Evolutionary conservation across 2,329 filamentous ascomycete species (phyloP), one percentile per base, ranked within the genome.

Genomic region (Trichoderma sp.): DNA sequence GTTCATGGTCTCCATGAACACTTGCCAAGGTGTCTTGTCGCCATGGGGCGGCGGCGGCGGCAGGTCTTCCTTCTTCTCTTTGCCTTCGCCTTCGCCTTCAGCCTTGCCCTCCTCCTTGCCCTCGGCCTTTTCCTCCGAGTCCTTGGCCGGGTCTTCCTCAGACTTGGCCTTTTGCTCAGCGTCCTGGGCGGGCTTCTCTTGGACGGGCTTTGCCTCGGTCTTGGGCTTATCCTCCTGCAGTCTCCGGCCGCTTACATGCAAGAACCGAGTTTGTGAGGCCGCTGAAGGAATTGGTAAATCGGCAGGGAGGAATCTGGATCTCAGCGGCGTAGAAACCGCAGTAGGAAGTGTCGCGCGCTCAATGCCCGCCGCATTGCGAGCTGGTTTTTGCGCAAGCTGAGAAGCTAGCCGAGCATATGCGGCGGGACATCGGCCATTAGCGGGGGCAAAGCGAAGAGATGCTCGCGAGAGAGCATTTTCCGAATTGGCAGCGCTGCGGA

Each of bases 1-100:
- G 79, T 93, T 89, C 81, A 99, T 88, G n/a, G 96, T 99, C 78
- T 99, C 96, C 77, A 93, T 93, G 83, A 99, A 99, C 37, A 99
- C 96, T 79, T 98, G 93, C 94, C 96, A 98, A 66, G 96, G 96
- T 3, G 95, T 96, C 85, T 99, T 99, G 83, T 97, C 94, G 70
- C 96, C 96, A 77, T 99, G 96, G 24, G 94, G 95, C n/a, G 96
- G 95, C 16, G 94, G 95, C 26, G 95, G 93, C 14, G 94, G 90
- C 32, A 88, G 80, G 70, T 93, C 88, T 75, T 92, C 88, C 77
- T 89, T 86, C 78, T 90, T 85, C 77, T 87, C 82, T 70, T 86
- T 80, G 63, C 82, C 77, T 59, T 82, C 81, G 6, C 32, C 32
- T 65, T 87, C 79, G 37, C 81, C 81, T 66, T 87, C 80, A 66